Evolutionary conservation across 2,329 filamentous ascomycete genomes (phyloP), one percentile per base, ranked within the genome.

Genomic region (Aureobasidium sp.): DNA sequence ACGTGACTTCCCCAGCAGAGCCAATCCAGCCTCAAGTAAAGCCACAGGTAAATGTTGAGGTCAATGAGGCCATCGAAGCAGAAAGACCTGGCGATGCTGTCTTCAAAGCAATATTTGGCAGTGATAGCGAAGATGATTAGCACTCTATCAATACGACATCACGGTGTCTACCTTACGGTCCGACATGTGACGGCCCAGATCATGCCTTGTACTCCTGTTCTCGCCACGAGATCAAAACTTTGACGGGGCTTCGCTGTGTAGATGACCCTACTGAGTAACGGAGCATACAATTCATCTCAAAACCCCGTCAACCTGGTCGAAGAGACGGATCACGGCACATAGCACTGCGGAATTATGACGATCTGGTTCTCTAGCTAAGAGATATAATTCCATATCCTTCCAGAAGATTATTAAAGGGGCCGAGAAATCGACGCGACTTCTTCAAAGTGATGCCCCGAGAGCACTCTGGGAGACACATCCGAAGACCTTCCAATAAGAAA

Each of bases 71-170:
- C 4, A 71, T 96, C 11, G 89, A 95, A 70, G 87, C 83, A 0
- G 80, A 86, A 68, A 82, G 85, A 60, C 89, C 91, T 0, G 86
- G 88, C 17, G 90, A 92, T 53, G 89, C 89, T 47, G 87, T 97
- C 0, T 91, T 97, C 69, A 90, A 85, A 67, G 90, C 91, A n/a
- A 91, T 97, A 34, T 97, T 97, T 81, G 93, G 92, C 6, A 88
- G 90, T 68, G 87, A 90, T 62, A 77, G 84, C 64, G 70, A 71
- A 45, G 69, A 71, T 47, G 69, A 72, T n/a, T 66, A 60, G 36
- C 27, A 9, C 3, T 42, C n/a, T 9, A 20, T 37, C 15, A 11
- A 36, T 1, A 29, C 17, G 11, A 15, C 37, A 29, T 15, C 22
- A n/a, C 9, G 29, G 14, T 36, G 2, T 17, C 34, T 14, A 14